Evolutionary conservation across 2,329 filamentous ascomycete genomes (phyloP).

Genomic region (Xylaria sp.): DNA sequence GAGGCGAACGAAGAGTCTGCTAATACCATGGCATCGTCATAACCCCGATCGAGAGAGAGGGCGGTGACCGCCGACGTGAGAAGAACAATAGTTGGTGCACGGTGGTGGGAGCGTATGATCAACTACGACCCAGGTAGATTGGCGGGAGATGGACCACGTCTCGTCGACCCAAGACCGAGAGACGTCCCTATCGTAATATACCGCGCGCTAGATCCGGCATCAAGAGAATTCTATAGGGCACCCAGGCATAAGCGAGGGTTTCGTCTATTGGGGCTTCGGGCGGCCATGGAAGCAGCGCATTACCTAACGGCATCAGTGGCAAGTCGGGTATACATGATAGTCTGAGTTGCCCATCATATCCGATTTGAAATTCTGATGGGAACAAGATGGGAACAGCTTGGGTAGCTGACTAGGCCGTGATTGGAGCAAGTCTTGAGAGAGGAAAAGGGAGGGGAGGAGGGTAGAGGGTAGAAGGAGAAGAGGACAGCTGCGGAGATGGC

Average conservation of each 20-base stretch:
- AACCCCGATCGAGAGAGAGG: slow-evolving; percentile 18
- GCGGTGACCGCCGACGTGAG: slow-evolving; percentile 10
- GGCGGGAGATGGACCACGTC: slow-evolving; percentile 28
- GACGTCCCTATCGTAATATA: slow-evolving; percentile 21
- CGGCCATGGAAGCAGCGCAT: slow-evolving; percentile 21
- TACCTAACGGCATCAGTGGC: slow-evolving; percentile 15
- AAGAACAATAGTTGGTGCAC: not conserved
- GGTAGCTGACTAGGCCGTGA: not conserved
- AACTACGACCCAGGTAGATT: slow-evolving; percentile 13
- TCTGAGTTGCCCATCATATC: slow-evolving; percentile 14
- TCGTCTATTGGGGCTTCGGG: slow-evolving; percentile 15
- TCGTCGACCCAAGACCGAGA: slow-evolving; percentile 18
- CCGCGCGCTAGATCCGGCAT: slow-evolving; percentile 31
- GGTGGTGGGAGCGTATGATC: slow-evolving; percentile 17
- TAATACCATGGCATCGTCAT: not conserved
- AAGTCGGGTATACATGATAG: slow-evolving; percentile 11
- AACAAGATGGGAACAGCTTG: not conserved
- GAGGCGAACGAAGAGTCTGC: slow-evolving; percentile 15
- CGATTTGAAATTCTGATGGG: slow-evolving; percentile 21
- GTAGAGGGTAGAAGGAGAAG: not conserved
- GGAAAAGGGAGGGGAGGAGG: not conserved
- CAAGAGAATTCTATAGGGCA: slow-evolving; percentile 11
- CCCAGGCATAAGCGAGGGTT: slow-evolving; percentile 11
- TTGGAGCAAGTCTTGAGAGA: slow-evolving; percentile 14
- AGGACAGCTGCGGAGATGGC: not conserved